Conservation (phyloP, 179 eudicot genomes). For the Beta corolliflora region DNA sequence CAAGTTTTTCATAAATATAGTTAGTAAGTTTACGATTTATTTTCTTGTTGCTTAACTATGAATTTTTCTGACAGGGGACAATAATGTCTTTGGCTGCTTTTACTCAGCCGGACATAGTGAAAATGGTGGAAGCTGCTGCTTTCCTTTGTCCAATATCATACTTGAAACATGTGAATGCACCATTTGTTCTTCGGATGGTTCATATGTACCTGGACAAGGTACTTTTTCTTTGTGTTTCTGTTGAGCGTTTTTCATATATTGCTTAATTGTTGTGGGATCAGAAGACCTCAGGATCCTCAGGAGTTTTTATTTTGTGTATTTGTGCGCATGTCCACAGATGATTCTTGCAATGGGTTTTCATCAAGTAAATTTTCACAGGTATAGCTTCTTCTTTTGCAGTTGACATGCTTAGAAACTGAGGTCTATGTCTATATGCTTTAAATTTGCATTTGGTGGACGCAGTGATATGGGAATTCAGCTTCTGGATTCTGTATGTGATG, state of each 20-base stretch:
- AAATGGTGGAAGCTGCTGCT: slow-evolving; percentile 93
- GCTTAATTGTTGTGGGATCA: slow-evolving; percentile 9
- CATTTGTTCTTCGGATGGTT: slow-evolving; percentile 68
- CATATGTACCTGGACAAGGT: slow-evolving; percentile 86
- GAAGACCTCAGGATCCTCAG: background rate
- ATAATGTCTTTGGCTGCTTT: slow-evolving; percentile 93
- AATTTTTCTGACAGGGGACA: slow-evolving; percentile 61
- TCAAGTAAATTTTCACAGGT: slow-evolving; percentile 86
- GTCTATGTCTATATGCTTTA: background rate
- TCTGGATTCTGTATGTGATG: slow-evolving; percentile 71
- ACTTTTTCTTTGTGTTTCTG: slow-evolving; percentile 6
- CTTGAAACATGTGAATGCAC: slow-evolving; percentile 75
- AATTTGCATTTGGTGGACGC: slow-evolving; percentile 17
- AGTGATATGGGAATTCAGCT: slow-evolving; percentile 60
- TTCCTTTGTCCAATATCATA: slow-evolving; percentile 94
- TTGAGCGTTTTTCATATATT: background rate
- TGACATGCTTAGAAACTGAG: background rate
- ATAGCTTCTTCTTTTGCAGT: slow-evolving; percentile 4
- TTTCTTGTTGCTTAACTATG: slow-evolving; percentile 12
- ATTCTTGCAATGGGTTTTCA: slow-evolving; percentile 87
- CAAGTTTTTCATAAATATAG: background rate
- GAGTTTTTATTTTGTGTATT: background rate
- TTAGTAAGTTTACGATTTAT: background rate
- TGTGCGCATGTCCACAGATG: slow-evolving; percentile 42
- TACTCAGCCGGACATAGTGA: slow-evolving; percentile 69